Base-by-base conservation (phyloP, 176 grass and related monocot genomes). In the Carex kokanica region DNA sequence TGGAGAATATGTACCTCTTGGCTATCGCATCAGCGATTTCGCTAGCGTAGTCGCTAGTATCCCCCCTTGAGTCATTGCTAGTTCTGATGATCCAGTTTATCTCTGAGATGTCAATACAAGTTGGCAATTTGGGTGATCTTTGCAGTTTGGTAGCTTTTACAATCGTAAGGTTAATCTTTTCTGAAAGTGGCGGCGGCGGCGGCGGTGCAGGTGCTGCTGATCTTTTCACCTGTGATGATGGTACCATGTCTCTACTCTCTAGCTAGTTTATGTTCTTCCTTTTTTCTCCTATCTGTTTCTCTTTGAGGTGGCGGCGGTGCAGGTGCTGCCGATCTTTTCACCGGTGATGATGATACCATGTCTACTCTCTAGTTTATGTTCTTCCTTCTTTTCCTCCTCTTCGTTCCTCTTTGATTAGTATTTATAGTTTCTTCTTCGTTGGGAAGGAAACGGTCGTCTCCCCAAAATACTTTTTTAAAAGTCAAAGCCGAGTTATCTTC, bases 91-190 rank as follows among this genome's bases (percentile, higher is more conserved):
- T 1, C 79, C 0, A 81, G 21, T 45, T 81, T 64, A 27, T 81
- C 18, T 12, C 10, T 81, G 59, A 81, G 58, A 15, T 31, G 58
- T 6, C 32, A 15, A 64, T 81, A 81, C 78, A 81, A 64, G 23
- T 29, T 81, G 18, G 58, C 8, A 17, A 81, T 81, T 81, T 81
- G 58, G 6, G 24, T 61, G 78, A 81, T 81, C 56, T 81, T 40
- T 81, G 63, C 57, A 81, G 60, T 64, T 81, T 81, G 58, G 2
- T 62, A 43, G 78, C 23, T 49, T 64, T 60, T 81, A 9, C 12
- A 8, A 36, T 64, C 43, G 40, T 63, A 2, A 43, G 2, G 10
- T 14, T 25, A 15, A 24, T 43, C 58, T 63, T 81, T 18, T 36
- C 78, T 36, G 54, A 27, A 81, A 25, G 25, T 25, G 25, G 25